These are phyloP conservation scores for Pleurotus giganteus DNA, from an alignment of 768 basidiomycete species.

Conservation along the genomic window DNA sequence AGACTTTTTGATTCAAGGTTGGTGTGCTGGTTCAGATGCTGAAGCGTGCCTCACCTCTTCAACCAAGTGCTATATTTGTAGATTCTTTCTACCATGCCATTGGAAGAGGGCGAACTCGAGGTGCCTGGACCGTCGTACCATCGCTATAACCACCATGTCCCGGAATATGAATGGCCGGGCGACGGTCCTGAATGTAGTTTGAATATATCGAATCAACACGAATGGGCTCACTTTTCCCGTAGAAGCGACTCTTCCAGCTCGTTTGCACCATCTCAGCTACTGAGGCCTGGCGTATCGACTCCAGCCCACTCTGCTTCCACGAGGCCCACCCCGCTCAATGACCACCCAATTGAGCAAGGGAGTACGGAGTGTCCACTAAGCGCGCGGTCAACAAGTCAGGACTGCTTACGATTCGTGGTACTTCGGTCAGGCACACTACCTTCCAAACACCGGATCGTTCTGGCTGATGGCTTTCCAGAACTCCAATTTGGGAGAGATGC, in stretches of 20 bases:
- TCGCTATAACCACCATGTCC: slow-evolving; percentile 32
- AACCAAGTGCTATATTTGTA: too few species aligned
- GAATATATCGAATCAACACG: too few species aligned
- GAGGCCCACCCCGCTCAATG: neutral
- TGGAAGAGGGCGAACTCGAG: slow-evolving; percentile 30
- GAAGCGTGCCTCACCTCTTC: too few species aligned
- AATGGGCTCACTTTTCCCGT: too few species aligned
- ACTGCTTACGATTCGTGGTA: slow-evolving; percentile 50
- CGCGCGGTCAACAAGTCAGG: slow-evolving; percentile 9
- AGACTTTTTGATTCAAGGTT: too few species aligned
- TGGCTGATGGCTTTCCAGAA: slow-evolving; percentile 50
- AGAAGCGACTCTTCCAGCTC: too few species aligned
- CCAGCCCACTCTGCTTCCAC: slow-evolving; percentile 6
- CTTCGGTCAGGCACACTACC: slow-evolving; percentile 62
- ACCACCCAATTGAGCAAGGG: neutral
- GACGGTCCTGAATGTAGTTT: too few species aligned
- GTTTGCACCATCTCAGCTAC: too few species aligned
- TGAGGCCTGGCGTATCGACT: too few species aligned
- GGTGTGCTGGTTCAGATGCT: too few species aligned
- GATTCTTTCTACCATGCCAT: neutral
- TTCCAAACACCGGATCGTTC: slow-evolving; percentile 37
- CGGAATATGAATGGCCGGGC: slow-evolving; percentile 61
- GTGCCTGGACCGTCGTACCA: slow-evolving; percentile 12
- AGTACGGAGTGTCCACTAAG: neutral
- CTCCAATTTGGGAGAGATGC: slow-evolving; percentile 75